Percentiles rank a stretch among this genome's conserved stretches.
Conservation (phyloP, 345 rosid species). For the Barbarea vulgaris region DNA sequence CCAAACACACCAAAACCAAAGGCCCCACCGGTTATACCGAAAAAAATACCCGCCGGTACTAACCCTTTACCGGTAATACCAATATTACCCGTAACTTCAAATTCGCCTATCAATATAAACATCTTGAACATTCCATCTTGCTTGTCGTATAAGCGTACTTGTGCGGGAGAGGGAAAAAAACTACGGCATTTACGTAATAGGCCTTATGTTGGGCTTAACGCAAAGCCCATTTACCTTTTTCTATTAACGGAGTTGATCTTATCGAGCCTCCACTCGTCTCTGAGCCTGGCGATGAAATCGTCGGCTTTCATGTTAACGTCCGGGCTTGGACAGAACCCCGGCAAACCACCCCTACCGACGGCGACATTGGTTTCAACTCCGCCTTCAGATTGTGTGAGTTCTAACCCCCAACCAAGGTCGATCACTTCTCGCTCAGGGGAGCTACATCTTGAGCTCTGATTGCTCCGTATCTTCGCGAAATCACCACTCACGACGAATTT, state of each 20-base stretch:
- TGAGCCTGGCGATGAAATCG: slow-evolving; percentile 76
- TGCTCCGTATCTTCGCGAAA: slow-evolving; percentile 58
- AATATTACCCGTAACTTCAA: slow-evolving; percentile 11
- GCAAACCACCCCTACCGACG: slow-evolving; percentile 18
- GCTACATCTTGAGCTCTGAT: slow-evolving; percentile 61
- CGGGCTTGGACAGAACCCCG: slow-evolving; percentile 72
- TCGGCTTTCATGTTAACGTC: slow-evolving; percentile 86
- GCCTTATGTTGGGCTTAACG: slow-evolving; percentile 4
- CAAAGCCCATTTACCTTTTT: slow-evolving; percentile 44
- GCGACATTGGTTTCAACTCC: slow-evolving; percentile 22
- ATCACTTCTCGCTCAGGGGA: slow-evolving; percentile 60
- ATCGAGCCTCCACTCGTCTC: slow-evolving; percentile 77
- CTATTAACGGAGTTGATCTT: slow-evolving; percentile 69
- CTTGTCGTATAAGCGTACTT: background rate
- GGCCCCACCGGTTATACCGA: background rate
- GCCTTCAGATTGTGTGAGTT: slow-evolving; percentile 42
- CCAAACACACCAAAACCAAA: slow-evolving; percentile 27
- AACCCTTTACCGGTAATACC: slow-evolving; percentile 1
- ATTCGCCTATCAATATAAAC: background rate
- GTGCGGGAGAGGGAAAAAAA: background rate
- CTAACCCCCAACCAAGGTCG: slow-evolving; percentile 41
- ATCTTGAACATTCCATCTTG: background rate
- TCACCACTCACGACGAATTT: slow-evolving; percentile 54
- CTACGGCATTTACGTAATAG: background rate
- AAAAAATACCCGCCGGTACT: slow-evolving; percentile 12